Evolutionary conservation across 169 alveolate genomes (phyloP).

Genomic region (Eimeria maxima): DNA sequence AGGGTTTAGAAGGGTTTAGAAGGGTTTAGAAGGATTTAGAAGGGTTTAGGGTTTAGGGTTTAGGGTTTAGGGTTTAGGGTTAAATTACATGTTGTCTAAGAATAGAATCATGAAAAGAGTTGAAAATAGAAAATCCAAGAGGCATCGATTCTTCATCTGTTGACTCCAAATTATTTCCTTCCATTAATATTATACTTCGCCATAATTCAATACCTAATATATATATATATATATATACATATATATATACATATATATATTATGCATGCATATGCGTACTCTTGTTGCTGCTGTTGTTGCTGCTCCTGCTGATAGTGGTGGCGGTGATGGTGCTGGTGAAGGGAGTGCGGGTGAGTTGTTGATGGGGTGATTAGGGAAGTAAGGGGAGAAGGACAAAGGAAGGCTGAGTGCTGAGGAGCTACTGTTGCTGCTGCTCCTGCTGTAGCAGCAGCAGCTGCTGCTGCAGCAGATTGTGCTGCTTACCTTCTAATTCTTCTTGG

Average conservation of each 20-base stretch:
- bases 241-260: too few relatives aligned
- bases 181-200: background rate
- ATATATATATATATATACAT: background rate
- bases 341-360: background rate
- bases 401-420: background rate
- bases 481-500: background rate
- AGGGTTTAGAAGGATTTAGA: too few relatives aligned
- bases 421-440: background rate
- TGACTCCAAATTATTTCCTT: conserved; percentile 29
- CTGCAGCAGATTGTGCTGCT: background rate
- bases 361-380: too few relatives aligned
- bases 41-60: too few relatives aligned
- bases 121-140: background rate
- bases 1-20: too few relatives aligned
- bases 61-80: conserved; percentile 59
- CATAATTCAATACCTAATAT: background rate
- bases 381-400: too few relatives aligned
- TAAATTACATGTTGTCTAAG: conserved; percentile 5
- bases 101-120: background rate
- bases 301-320: conserved; percentile 34
- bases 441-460: background rate
- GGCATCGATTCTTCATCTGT: conserved; percentile 50
- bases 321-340: background rate
- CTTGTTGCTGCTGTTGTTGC: background rate
- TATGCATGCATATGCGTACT: too few relatives aligned